A percentile compares a stretch with the other conserved stretches of the same genome.
phyloP scores from a whole-genome alignment of 2,329 filamentous ascomycete species.

The Lachnellula occidentalis region DNA sequence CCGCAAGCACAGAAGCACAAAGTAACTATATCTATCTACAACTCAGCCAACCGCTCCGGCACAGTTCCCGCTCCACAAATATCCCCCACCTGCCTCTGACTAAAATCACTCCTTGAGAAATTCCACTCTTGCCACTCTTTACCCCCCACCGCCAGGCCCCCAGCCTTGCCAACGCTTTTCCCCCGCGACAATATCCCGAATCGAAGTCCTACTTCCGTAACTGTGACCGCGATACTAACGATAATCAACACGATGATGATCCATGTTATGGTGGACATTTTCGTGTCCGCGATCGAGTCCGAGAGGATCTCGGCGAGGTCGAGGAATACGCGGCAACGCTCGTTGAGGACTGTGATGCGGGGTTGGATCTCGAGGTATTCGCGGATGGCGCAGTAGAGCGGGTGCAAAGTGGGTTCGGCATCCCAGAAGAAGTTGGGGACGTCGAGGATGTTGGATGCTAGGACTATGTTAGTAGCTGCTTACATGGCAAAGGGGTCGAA shows the following conservation, averaged over 20 bases:
- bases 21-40: background rate
- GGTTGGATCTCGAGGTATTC: conserved; percentile 98
- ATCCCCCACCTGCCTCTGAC: conserved; percentile 22
- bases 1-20: background rate
- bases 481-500: background rate
- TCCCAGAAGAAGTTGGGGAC: conserved; percentile 99
- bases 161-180: conserved; percentile 6
- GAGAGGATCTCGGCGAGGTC: conserved; percentile 93
- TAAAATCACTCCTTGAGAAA: conserved; percentile 27
- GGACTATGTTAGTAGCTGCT: conserved; percentile 16
- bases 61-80: conserved; percentile 28
- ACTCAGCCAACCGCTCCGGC: conserved; percentile 20
- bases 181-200: conserved; percentile 64
- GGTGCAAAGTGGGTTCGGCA: conserved; percentile 88
- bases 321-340: conserved; percentile 91
- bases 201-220: conserved; percentile 79
- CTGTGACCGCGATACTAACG: conserved; percentile 85
- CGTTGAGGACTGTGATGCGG: conserved; percentile 93
- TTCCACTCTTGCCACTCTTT: conserved; percentile 12
- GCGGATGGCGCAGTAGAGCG: conserved; percentile 87
- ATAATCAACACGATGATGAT: conserved; percentile 94
- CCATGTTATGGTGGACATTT: conserved; percentile 96
- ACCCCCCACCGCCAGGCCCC: background rate
- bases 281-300: conserved; percentile 86
- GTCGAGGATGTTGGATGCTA: conserved; percentile 91